These are phyloP conservation scores for Cyberlindnera meyerae DNA, from an alignment of 805 yeast species.

Conservation along the genomic window DNA sequence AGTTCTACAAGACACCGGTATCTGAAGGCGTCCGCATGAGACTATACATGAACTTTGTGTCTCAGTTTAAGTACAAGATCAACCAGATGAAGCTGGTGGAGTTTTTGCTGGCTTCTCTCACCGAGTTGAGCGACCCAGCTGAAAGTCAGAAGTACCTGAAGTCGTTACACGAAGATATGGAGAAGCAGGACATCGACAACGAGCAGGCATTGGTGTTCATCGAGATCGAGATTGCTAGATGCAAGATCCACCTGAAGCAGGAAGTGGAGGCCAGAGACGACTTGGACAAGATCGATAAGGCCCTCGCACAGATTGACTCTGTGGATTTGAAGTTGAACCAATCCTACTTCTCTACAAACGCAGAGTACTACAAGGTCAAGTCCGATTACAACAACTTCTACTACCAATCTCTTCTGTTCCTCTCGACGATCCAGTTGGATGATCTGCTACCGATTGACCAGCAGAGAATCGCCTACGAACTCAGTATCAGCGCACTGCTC, in stretches of 20 bases:
- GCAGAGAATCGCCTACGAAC: slow-evolving; percentile 61
- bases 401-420: slow-evolving; percentile 71
- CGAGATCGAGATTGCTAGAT: slow-evolving; percentile 70
- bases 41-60: slow-evolving; percentile 66
- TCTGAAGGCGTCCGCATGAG: slow-evolving; percentile 55
- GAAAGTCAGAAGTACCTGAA: slow-evolving; percentile 50
- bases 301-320: slow-evolving; percentile 53
- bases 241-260: slow-evolving; percentile 51
- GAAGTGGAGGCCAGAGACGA: slow-evolving; percentile 59
- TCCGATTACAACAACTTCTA: slow-evolving; percentile 80
- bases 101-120: slow-evolving; percentile 56
- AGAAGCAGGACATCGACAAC: slow-evolving; percentile 33
- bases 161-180: slow-evolving; percentile 41
- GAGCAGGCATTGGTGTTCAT: slow-evolving; percentile 55
- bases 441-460: slow-evolving; percentile 35
- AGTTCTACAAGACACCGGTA: slow-evolving; percentile 53
- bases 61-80: slow-evolving; percentile 61
- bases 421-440: slow-evolving; percentile 63
- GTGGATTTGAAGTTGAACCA: slow-evolving; percentile 67
- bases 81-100: slow-evolving; percentile 77
- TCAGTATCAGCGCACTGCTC: slow-evolving; percentile 78
- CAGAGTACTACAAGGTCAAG: slow-evolving; percentile 68
- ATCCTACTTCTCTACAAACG: slow-evolving; percentile 74
- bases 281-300: slow-evolving; percentile 54
- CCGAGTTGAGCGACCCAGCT: slow-evolving; percentile 33